A percentile compares a stretch with the other conserved stretches of the same genome.
Evolutionary conservation across 106 monocot genomes (phyloP).

Genomic region (Apostasia shenzhenica): DNA sequence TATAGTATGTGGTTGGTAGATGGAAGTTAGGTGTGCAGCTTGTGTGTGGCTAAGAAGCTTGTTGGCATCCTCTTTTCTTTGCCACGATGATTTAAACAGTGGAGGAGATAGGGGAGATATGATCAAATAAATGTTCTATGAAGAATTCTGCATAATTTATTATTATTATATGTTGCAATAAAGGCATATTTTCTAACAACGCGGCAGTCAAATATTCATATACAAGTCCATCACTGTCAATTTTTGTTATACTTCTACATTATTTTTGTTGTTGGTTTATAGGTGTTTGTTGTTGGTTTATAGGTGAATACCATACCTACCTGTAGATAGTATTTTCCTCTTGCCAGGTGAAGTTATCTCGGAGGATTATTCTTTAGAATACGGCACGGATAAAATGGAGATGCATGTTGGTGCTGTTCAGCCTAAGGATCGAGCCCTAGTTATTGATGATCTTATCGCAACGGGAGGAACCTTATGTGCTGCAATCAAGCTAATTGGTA

Average conservation of each 20-base stretch:
- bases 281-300: neutral
- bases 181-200: too few relatives aligned
- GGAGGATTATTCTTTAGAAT: constrained; percentile 29
- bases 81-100: too few relatives aligned
- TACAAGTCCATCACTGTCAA: too few relatives aligned
- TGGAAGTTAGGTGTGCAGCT: too few relatives aligned
- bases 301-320: neutral
- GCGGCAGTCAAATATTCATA: too few relatives aligned
- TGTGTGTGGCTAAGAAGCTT: too few relatives aligned
- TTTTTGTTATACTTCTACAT: neutral
- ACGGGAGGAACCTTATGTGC: constrained; percentile 33
- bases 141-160: too few relatives aligned
- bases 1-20: too few relatives aligned
- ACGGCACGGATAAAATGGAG: constrained; percentile 25
- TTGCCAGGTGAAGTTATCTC: constrained; percentile 26
- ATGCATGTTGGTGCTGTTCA: constrained; percentile 36
- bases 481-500: constrained; percentile 25
- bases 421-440: constrained; percentile 15
- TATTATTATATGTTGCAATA: too few relatives aligned
- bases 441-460: constrained; percentile 31
- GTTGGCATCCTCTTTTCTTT: too few relatives aligned
- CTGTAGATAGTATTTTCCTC: neutral
- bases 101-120: too few relatives aligned
- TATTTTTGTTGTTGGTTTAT: neutral
- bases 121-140: too few relatives aligned